Base-by-base conservation (phyloP, 1,284 basidiomycete species). In the Spongiforma sp. region DNA sequence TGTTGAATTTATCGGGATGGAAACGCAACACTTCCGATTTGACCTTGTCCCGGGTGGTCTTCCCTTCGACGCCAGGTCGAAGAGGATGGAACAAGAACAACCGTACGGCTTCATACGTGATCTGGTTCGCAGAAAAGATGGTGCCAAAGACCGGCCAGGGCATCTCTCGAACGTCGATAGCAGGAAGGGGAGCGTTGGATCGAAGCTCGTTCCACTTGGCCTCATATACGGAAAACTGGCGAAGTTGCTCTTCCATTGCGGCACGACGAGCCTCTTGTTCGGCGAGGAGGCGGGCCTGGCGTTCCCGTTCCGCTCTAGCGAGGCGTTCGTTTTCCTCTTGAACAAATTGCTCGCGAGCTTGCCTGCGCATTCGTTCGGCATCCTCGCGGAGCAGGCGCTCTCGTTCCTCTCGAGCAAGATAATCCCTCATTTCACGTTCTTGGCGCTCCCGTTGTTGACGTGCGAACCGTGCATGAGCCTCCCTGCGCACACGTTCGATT, bases 1-100 rank as follows among this genome's bases (percentile, higher is more conserved):
- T 55, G 59, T 79, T 69, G 67, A 86, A 82, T 69, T 84, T 85
- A 68, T 87, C 86, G 2, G 86, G 83, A 67, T 88, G 86, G 79
- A 83, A 87, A 21, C 78, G 78, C 50, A 85, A 68, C 39, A 87
- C 72, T 67, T 87, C 85, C 14, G 66, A 66, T 67, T 78, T 81
- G 67, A 86, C 65, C 21, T 73, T 71, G 46, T 81, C 80, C 66
- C 74, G 79, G 10, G 57, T 66, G 2, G 69, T 72, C 70, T 80
- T 84, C 4, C 70, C 71, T 58, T 71, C 67, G 8, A 64, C 60
- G 19, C 70, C 71, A 0, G 73, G 68, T 30, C 80, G 75, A 19
- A 66, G 65, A 8, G 78, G 73, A 61, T 80, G 74, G 54, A 80
- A 73, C 33, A 85, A 50, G 70, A 86, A 86, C 37, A 72, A 65